Conservation (phyloP, 139 green algal genomes). For the Eudorina sp. region DNA sequence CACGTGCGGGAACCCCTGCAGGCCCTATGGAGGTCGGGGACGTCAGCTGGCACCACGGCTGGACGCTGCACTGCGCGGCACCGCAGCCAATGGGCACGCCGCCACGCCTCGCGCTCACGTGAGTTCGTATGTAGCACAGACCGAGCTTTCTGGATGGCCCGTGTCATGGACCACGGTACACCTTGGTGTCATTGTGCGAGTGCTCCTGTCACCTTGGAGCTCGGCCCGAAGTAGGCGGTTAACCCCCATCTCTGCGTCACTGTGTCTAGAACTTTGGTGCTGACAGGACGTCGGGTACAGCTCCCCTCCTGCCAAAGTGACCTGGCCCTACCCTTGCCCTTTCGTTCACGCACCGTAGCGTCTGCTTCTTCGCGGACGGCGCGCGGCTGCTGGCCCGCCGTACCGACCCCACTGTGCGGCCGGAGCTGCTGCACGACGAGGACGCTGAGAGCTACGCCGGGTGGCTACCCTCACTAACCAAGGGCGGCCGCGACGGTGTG, state of each 20-base stretch:
- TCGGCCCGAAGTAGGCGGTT: too few species aligned
- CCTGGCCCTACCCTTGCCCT: too few species aligned
- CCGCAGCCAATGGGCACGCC: conserved; percentile 60
- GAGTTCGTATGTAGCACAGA: background rate
- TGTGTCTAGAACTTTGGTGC: too few species aligned
- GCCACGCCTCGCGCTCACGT: conserved; percentile 55
- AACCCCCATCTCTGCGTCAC: too few species aligned
- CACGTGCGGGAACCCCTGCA: too few species aligned
- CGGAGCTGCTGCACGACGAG: conserved; percentile 63
- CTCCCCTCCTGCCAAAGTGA: too few species aligned
- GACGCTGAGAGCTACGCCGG: conserved; percentile 63
- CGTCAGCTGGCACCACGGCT: conserved; percentile 76
- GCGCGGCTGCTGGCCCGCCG: conserved; percentile 57
- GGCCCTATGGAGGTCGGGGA: conserved; percentile 71
- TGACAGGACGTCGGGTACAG: too few species aligned
- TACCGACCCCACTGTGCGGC: conserved; percentile 45
- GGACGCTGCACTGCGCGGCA: conserved; percentile 72
- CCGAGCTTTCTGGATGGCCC: too few species aligned
- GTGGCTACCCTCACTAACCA: conserved; percentile 51
- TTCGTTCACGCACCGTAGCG: background rate
- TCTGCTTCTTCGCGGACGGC: conserved; percentile 72
- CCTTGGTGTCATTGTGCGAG: too few species aligned
- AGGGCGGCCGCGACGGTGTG: conserved; percentile 21
- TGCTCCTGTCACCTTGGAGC: too few species aligned
- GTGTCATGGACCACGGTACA: too few species aligned